Evolutionary conservation across 192 early-diverging fungal genomes (phyloP), one percentile per base, ranked within the genome.

Genomic region (Pilaira anomala): DNA sequence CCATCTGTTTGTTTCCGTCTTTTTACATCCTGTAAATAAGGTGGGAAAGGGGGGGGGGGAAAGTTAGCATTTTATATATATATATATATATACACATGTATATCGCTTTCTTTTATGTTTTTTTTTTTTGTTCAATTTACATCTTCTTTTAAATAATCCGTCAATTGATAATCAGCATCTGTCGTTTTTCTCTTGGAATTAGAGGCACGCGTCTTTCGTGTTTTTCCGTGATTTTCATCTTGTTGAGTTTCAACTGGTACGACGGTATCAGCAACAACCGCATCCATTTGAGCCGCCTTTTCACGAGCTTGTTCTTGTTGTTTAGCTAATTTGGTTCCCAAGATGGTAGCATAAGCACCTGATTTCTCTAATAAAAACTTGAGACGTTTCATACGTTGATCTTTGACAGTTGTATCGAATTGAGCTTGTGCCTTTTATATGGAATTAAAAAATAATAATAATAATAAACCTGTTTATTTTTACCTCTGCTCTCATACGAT

Each of bases 291-390:
- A 19, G 65, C 49, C 18, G 80, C 74, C 39, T 65, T 79, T 44
- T 80, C 80, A 11, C 80, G 74, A 40, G 83, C 82, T 62, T 93
- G 86, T 41, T 83, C 72, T 58, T 91, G 87, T 49, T 90, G 87
- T 53, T 75, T 79, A 54, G 93, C 86, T 52, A 96, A 74, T 71
- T 88, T 86, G n/a, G 82, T 68, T 1, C 85, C 82, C 2, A 96
- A 74, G 67, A 93, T 92, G 28, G 79, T 81, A 40, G 87, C 86
- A 70, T 93, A 96, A 0, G 89, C 82, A 2, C 89, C 82, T 0
- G 93, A 92, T 65, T 88, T 89, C 67, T 90, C 88, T 3, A 96
- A 75, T 59, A 95, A 78, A 65, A 89, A 91, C 59, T 91, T 79
- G 11, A 93, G 76, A 21, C 91, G 84, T 63, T 90, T 83, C 64